These are phyloP conservation scores for Tripterygium wilfordii DNA, from an alignment of 177 flowering plant genomes.

Conservation along the genomic window DNA sequence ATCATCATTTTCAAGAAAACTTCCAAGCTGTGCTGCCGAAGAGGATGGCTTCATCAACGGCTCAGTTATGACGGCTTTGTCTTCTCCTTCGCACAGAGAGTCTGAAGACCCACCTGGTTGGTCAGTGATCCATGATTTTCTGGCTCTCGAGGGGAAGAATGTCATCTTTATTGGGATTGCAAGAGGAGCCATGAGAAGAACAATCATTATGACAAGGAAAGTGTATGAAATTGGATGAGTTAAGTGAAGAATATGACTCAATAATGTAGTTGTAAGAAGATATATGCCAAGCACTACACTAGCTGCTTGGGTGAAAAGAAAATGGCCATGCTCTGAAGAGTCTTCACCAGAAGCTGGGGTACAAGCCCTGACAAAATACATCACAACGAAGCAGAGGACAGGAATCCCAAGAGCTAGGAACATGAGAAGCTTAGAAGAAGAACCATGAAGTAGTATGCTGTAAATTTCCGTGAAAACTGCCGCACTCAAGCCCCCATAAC, in stretches of 20 bases:
- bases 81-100: slow-evolving; percentile 21
- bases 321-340: slow-evolving; percentile 48
- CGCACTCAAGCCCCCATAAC: slow-evolving; percentile 78
- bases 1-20: slow-evolving; percentile 42
- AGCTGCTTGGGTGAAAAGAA: slow-evolving; percentile 62
- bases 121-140: slow-evolving; percentile 16
- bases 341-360: slow-evolving; percentile 67
- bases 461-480: slow-evolving; percentile 83
- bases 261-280: slow-evolving; percentile 64
- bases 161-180: slow-evolving; percentile 90
- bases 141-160: slow-evolving; percentile 29
- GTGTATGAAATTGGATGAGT: slow-evolving; percentile 33
- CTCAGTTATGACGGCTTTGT: slow-evolving; percentile 24
- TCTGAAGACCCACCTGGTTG: slow-evolving; percentile 28
- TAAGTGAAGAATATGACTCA: slow-evolving; percentile 34
- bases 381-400: slow-evolving; percentile 45
- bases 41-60: slow-evolving; percentile 50
- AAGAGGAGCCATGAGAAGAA: slow-evolving; percentile 79
- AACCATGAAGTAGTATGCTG: slow-evolving; percentile 41
- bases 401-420: slow-evolving; percentile 76
- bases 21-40: slow-evolving; percentile 51
- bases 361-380: slow-evolving; percentile 74
- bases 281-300: slow-evolving; percentile 65
- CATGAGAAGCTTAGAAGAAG: slow-evolving; percentile 55
- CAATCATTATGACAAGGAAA: slow-evolving; percentile 49